Conservation (phyloP, 306 rosid species). For the Cicer bijugum region DNA sequence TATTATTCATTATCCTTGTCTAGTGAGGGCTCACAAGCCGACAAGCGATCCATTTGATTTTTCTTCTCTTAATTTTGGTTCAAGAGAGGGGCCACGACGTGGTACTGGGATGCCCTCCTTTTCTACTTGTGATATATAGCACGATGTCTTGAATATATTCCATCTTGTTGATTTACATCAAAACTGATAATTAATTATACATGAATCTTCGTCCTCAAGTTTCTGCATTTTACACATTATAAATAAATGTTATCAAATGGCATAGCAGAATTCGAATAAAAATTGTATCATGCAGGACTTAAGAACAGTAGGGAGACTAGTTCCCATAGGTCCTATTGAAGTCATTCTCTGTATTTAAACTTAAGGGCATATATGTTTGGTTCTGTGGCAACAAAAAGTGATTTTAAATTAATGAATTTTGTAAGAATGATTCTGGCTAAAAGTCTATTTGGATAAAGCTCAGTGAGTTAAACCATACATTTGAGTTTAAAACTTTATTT, state of each 20-base stretch:
- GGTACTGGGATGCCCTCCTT: slow-evolving; percentile 40
- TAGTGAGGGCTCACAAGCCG: slow-evolving; percentile 46
- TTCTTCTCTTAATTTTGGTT: slow-evolving; percentile 38
- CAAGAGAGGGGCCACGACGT: slow-evolving; percentile 28
- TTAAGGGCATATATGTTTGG: too few relatives aligned
- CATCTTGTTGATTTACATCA: slow-evolving; percentile 46
- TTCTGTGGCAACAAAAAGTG: too few relatives aligned
- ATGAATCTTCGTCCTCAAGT: slow-evolving; percentile 37
- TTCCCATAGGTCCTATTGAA: neutral
- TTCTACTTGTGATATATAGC: slow-evolving; percentile 48
- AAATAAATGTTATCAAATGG: neutral
- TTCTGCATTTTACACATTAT: slow-evolving; percentile 35
- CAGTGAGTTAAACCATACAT: too few relatives aligned
- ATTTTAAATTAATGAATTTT: too few relatives aligned
- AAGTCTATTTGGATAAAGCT: too few relatives aligned
- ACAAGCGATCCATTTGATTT: slow-evolving; percentile 40
- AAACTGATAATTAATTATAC: slow-evolving; percentile 46
- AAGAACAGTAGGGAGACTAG: neutral
- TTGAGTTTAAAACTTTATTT: too few relatives aligned
- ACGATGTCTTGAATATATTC: slow-evolving; percentile 47
- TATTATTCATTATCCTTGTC: slow-evolving; percentile 50
- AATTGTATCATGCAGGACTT: neutral
- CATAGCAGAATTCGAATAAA: neutral
- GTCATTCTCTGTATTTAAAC: too few relatives aligned
- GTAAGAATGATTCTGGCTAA: too few relatives aligned